Base-by-base conservation (phyloP, 257 asterid species). In the Lycium barbarum region DNA sequence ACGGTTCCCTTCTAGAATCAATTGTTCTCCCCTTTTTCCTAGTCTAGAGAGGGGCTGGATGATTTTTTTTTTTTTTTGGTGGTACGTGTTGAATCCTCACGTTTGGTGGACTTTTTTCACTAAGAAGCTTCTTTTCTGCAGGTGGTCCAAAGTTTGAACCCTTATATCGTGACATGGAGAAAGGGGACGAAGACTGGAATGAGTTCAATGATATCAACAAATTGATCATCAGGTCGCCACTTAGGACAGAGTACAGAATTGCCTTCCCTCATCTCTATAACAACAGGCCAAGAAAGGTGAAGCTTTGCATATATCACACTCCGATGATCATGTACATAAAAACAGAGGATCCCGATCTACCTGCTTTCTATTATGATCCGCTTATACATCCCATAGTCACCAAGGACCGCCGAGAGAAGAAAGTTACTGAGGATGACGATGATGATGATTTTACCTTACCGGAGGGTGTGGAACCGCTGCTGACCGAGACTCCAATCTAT, bases 141-240 rank as follows among this genome's bases (percentile, higher is more conserved):
- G 99, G 99, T 84, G 99, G 99, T 57, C 99, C 99, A 11, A 97
- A 97, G 93, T 97, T 97, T 80, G 99, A 97, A 88, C 99, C 99
- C 66, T 87, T 97, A 86, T 97, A 95, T 88, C 96, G 99, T 59
- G 99, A 97, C 93, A 97, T 97, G 98, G 99, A 97, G 90, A 97
- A 97, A 85, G 99, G 99, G 49, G 99, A 95, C 36, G 99, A 97
- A 85, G 99, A 97, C 89, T 97, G 99, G 99, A 97, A 97, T 83
- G 99, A 97, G 84, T 97, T 97, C 85, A 97, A 97, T 87, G 99
- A 97, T 90, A 97, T 95, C 45, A 97, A 95, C 90, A 97, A 97
- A 85, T 96, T 97, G 53, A 97, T 97, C 89, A 97, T 95, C 86
- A 93, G 99, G 82, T 97, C 99, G 74, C 99, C 99, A 72, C 93